Evolutionary conservation across 345 rosid species (phyloP), one percentile per base, ranked within the genome.

Genomic region (Mercurialis annua): DNA sequence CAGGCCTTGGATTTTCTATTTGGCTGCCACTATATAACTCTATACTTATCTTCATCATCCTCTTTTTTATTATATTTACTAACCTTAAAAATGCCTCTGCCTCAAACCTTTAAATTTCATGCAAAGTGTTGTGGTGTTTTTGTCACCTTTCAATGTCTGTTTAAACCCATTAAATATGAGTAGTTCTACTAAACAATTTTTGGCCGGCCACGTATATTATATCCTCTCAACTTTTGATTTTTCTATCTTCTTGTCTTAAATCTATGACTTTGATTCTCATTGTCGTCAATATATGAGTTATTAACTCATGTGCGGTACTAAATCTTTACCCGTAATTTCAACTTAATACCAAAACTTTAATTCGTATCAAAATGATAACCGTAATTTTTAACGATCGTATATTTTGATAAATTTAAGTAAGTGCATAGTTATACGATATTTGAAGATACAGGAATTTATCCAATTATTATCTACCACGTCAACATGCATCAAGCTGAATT

Each of bases 201-300:
- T 42, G 75, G 83, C 85, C 85, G 83, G 85, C 81, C 73, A 66
- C 44, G 61, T 62, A 36, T 44, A 10, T 29, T 30, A 17, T 24
- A 58, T 58, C 30, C 11, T 36, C 16, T 24, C 1, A 1, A 27
- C 2, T 46, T 20, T 73, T 33, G 53, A 55, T 51, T 53, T 50
- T 70, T 59, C 54, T 53, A 34, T 81, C 65, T 29, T 29, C 63
- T 71, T 79, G 85, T 76, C 81, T 61, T 62, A 59, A 68, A 62
- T 46, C 31, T 27, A 18, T 23, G 24, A 26, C 33, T 40, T 56
- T 12, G 57, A 52, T 21, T 52, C 57, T 12, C 33, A 10, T 52
- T 27, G n/a, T 6, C n/a, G n/a, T n/a, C n/a, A n/a, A n/a, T n/a
- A n/a, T n/a, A n/a, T n/a, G n/a, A n/a, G n/a, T n/a, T n/a, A n/a